Evolutionary conservation across 768 basidiomycete genomes (phyloP).

Genomic region (Boletus fagicola): DNA sequence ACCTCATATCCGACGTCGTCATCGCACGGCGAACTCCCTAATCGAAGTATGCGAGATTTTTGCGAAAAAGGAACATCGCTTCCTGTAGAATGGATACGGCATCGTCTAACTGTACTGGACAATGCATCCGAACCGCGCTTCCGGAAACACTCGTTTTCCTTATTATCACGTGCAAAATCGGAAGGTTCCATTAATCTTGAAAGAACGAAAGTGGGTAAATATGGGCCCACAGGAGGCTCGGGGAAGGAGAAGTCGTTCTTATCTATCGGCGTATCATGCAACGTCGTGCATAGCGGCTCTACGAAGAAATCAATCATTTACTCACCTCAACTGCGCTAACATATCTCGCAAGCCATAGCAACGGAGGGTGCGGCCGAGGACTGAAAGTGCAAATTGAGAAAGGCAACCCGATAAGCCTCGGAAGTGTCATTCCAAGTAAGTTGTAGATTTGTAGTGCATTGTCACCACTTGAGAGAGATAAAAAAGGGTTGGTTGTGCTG

Average conservation of each 20-base stretch:
- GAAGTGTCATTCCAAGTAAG: not conserved
- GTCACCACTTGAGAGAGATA: not conserved
- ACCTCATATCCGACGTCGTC: not conserved
- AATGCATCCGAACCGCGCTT: not conserved
- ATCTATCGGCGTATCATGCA: not conserved
- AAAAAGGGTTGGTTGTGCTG: not conserved
- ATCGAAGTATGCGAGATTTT: not conserved
- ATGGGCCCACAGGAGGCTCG: not conserved
- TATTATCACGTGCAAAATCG: not conserved
- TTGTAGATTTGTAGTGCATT: not conserved
- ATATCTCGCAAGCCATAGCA: not conserved
- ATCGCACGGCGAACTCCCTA: not conserved
- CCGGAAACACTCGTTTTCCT: not conserved
- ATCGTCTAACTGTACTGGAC: not conserved
- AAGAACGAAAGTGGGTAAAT: not conserved
- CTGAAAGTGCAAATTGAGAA: not conserved
- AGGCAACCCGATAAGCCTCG: not conserved
- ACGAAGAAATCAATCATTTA: no score
- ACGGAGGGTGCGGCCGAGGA: not conserved
- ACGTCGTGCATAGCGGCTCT: not conserved
- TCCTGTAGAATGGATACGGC: conserved; percentile 9
- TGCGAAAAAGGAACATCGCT: conserved; percentile 7
- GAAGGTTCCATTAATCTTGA: not conserved
- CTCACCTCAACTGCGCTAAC: not conserved
- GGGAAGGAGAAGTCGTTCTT: not conserved